phyloP scores from a whole-genome alignment of 2,329 filamentous ascomycete genomes.

The Metarhizium sp. region DNA sequence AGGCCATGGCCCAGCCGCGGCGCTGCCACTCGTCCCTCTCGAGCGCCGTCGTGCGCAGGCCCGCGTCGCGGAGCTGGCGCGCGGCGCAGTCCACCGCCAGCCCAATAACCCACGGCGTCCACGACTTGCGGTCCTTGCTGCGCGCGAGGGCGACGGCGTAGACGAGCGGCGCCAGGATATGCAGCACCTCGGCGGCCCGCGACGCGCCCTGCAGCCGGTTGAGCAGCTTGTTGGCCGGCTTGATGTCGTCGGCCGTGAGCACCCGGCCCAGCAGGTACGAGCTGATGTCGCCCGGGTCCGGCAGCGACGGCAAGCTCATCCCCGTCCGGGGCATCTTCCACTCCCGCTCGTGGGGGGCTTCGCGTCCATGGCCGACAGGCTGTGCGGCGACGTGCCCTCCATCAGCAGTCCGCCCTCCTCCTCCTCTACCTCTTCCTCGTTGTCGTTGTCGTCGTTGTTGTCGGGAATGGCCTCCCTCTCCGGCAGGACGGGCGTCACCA shows the following conservation, averaged over 20 bases:
- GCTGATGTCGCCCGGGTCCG: constrained; percentile 72
- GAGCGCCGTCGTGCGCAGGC: constrained; percentile 72
- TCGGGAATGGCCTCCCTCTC: constrained; percentile 71
- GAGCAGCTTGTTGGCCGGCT: constrained; percentile 78
- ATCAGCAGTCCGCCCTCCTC: constrained; percentile 30
- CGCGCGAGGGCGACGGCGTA: constrained; percentile 77
- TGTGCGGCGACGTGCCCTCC: constrained; percentile 28
- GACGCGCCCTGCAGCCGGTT: constrained; percentile 66
- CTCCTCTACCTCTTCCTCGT: constrained; percentile 25
- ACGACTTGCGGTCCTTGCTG: constrained; percentile 64
- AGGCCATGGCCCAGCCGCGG: constrained; percentile 81
- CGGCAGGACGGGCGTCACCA: constrained; percentile 76
- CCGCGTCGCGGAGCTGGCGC: constrained; percentile 67
- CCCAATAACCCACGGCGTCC: constrained; percentile 87
- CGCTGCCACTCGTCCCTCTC: constrained; percentile 86
- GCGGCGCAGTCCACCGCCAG: constrained; percentile 79
- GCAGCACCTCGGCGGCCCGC: constrained; percentile 79
- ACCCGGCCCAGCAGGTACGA: constrained; percentile 84
- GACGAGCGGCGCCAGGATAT: constrained; percentile 79
- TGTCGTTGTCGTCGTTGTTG: constrained; percentile 35
- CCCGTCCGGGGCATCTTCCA: constrained; percentile 96
- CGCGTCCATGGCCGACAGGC: constrained; percentile 11
- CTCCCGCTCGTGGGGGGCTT: constrained; percentile 39
- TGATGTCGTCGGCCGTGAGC: constrained; percentile 92
- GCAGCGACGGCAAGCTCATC: constrained; percentile 73